Evolutionary conservation across 495 filamentous ascomycete species (phyloP).

Genomic region (Chlorociboria aeruginascens): DNA sequence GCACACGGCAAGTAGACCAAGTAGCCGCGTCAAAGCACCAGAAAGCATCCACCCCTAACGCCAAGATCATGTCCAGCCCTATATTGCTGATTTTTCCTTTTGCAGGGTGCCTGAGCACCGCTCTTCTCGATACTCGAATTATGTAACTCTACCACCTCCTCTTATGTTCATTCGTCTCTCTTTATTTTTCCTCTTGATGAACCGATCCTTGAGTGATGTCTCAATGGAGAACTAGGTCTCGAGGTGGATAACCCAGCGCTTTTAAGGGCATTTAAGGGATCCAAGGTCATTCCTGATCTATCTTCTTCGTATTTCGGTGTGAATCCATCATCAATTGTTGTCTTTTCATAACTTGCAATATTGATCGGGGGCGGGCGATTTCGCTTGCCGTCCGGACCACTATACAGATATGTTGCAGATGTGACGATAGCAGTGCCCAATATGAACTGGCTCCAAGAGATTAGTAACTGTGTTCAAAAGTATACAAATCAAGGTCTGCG

Average conservation of each 20-base stretch:
- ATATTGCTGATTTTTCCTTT: background rate
- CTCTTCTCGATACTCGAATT: background rate
- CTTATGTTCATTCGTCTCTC: constrained; percentile 15
- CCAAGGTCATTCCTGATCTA: background rate
- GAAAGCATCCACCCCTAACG: background rate
- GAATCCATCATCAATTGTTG: constrained; percentile 24
- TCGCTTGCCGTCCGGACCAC: constrained; percentile 39
- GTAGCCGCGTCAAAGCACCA: background rate
- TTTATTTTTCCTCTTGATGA: constrained; percentile 18
- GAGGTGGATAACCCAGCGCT: constrained; percentile 14
- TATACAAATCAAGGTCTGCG: no score
- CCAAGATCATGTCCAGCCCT: background rate
- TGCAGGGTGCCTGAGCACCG: background rate
- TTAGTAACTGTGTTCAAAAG: no score
- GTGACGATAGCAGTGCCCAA: constrained; percentile 68
- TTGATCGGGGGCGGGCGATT: constrained; percentile 61
- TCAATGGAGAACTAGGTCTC: constrained; percentile 17
- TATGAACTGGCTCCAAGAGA: constrained; percentile 51
- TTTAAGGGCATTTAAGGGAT: constrained; percentile 13
- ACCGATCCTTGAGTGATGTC: constrained; percentile 18
- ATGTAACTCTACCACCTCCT: background rate
- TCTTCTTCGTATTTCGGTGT: constrained; percentile 19
- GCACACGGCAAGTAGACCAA: background rate
- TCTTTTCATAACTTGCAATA: constrained; percentile 69
- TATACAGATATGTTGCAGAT: constrained; percentile 76